phyloP scores from a whole-genome alignment of 768 basidiomycete species.

The Rhodotorula diobovata region DNA sequence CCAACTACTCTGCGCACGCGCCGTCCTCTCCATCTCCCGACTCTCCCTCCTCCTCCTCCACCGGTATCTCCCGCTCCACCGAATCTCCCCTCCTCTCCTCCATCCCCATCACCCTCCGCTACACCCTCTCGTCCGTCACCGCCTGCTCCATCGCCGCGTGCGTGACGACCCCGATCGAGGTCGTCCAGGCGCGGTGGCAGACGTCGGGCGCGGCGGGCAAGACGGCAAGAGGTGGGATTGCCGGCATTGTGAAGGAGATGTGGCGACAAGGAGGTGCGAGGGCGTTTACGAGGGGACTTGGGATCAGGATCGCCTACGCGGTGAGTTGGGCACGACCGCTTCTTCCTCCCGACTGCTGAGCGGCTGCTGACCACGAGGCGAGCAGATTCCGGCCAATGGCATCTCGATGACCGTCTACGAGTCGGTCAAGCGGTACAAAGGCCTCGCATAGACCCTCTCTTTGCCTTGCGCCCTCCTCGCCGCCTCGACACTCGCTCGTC shows the following conservation, averaged over 20 bases:
- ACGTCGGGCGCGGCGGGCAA: constrained; percentile 31
- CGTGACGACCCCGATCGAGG: constrained; percentile 39
- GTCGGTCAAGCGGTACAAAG: constrained; percentile 35
- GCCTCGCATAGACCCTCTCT: constrained; percentile 1
- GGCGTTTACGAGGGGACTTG: constrained; percentile 38
- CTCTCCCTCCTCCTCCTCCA: background rate
- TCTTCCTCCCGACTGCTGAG: background rate
- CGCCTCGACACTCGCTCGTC: background rate
- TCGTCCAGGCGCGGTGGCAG: constrained; percentile 42
- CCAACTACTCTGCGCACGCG: constrained; percentile 26
- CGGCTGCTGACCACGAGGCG: too few relatives aligned
- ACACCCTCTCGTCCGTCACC: constrained; percentile 38
- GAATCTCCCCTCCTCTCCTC: background rate
- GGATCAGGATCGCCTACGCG: constrained; percentile 37
- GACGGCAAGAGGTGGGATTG: constrained; percentile 13
- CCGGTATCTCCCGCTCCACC: background rate
- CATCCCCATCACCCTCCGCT: constrained; percentile 33
- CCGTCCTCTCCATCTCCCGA: background rate
- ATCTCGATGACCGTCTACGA: constrained; percentile 41
- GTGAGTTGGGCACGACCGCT: constrained; percentile 11
- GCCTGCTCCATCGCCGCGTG: constrained; percentile 30
- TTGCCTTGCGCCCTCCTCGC: background rate
- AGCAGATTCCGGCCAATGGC: constrained; percentile 39
- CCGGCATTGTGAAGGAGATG: constrained; percentile 27
- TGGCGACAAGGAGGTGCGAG: constrained; percentile 30